phyloP scores from a whole-genome alignment of 106 monocot genomes.

The Xerophyta viscosa region DNA sequence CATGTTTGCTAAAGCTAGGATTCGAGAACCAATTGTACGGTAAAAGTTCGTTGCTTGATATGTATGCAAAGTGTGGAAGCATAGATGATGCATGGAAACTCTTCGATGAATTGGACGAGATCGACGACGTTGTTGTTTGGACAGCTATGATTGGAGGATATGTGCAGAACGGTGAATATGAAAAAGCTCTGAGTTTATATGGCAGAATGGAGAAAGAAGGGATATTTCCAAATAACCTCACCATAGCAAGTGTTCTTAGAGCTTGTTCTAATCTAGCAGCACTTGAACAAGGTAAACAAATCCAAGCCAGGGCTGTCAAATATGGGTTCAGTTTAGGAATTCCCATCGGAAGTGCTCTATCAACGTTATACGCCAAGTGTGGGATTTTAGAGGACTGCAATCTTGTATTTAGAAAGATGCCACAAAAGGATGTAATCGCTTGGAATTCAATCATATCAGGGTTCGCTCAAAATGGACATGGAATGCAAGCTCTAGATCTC shows the following conservation, averaged over 20 bases:
- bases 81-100: slow-evolving; percentile 43
- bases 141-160: slow-evolving; percentile 61
- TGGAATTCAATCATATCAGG: slow-evolving; percentile 80
- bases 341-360: slow-evolving; percentile 54
- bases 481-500: slow-evolving; percentile 35
- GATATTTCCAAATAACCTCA: slow-evolving; percentile 46
- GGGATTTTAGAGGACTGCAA: slow-evolving; percentile 41
- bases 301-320: slow-evolving; percentile 44
- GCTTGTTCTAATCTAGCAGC: slow-evolving; percentile 50
- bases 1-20: slow-evolving; percentile 50
- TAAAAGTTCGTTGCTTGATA: slow-evolving; percentile 50
- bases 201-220: slow-evolving; percentile 29
- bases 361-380: slow-evolving; percentile 64
- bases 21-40: slow-evolving; percentile 44
- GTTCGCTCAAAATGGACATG: slow-evolving; percentile 55
- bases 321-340: slow-evolving; percentile 41
- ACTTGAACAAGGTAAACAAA: slow-evolving; percentile 47
- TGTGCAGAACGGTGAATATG: slow-evolving; percentile 55
- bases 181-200: slow-evolving; percentile 52
- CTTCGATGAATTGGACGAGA: slow-evolving; percentile 35
- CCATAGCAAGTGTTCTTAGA: slow-evolving; percentile 44
- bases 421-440: slow-evolving; percentile 38
- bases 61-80: slow-evolving; percentile 54
- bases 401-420: slow-evolving; percentile 47
- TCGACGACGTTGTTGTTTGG: slow-evolving; percentile 61